phyloP scores from a whole-genome alignment of 345 rosid species.

The Hevea brasiliensis region DNA sequence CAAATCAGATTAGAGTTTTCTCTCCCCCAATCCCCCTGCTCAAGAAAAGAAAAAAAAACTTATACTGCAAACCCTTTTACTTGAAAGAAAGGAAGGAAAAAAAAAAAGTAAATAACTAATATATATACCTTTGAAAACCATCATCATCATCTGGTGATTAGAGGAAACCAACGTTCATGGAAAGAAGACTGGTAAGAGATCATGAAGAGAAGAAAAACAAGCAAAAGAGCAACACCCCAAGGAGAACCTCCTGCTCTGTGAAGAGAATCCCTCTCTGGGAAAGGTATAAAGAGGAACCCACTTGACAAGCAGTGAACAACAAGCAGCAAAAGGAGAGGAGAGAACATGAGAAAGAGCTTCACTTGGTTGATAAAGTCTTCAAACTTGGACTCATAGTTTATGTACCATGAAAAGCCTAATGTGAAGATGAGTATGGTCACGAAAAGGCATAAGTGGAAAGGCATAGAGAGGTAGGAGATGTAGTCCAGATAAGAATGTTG shows the following conservation, averaged over 20 bases:
- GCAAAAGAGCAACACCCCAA: slow-evolving; percentile 39
- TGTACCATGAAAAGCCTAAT: slow-evolving; percentile 50
- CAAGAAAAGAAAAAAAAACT: no score
- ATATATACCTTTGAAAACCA: no score
- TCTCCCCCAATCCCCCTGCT: no score
- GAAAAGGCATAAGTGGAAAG: slow-evolving; percentile 48
- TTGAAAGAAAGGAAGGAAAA: no score
- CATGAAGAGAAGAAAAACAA: slow-evolving; percentile 36
- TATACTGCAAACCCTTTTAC: no score
- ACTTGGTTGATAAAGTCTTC: slow-evolving; percentile 44
- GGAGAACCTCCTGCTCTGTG: slow-evolving; percentile 48
- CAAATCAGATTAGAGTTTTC: no score
- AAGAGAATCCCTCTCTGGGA: slow-evolving; percentile 46
- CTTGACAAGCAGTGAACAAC: slow-evolving; percentile 40
- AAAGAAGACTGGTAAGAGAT: slow-evolving; percentile 39
- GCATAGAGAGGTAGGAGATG: slow-evolving; percentile 32
- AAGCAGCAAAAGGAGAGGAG: slow-evolving; percentile 48
- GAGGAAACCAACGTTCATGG: slow-evolving; percentile 43
- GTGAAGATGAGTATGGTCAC: slow-evolving; percentile 34
- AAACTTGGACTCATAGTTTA: slow-evolving; percentile 42
- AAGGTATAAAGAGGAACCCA: slow-evolving; percentile 21
- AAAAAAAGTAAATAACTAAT: no score
- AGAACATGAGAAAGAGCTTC: slow-evolving; percentile 48
- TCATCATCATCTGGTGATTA: slow-evolving; percentile 20
- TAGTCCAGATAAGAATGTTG: slow-evolving; percentile 27